phyloP scores from a whole-genome alignment of 805 yeast species.

The Suhomyces xylopsoci region DNA sequence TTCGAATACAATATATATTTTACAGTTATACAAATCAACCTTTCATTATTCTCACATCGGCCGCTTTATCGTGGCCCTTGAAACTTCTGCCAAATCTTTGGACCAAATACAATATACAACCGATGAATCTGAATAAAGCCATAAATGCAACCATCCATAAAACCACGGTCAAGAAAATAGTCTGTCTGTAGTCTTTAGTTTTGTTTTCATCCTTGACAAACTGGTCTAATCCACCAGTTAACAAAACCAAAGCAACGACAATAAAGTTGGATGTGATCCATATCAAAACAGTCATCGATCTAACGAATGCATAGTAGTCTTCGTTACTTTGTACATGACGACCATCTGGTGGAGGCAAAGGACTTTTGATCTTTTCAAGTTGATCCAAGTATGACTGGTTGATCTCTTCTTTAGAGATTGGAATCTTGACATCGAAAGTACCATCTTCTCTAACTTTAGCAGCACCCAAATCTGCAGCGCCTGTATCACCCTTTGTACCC shows the following conservation, averaged over 20 bases:
- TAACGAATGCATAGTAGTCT: slow-evolving; percentile 44
- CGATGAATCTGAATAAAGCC: slow-evolving; percentile 55
- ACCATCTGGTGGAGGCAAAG: slow-evolving; percentile 32
- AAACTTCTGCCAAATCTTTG: slow-evolving; percentile 30
- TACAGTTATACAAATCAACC: neutral
- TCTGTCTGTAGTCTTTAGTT: slow-evolving; percentile 23
- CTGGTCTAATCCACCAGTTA: slow-evolving; percentile 45
- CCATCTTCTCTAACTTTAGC: slow-evolving; percentile 55
- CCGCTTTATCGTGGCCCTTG: slow-evolving; percentile 12
- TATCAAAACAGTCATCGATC: slow-evolving; percentile 45
- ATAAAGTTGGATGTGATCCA: slow-evolving; percentile 46
- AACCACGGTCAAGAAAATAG: slow-evolving; percentile 48
- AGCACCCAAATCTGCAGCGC: slow-evolving; percentile 54
- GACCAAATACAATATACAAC: slow-evolving; percentile 48
- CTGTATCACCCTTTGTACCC: slow-evolving; percentile 72
- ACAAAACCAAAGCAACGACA: slow-evolving; percentile 39
- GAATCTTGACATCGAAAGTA: slow-evolving; percentile 53
- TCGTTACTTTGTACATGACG: slow-evolving; percentile 32
- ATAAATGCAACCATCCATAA: slow-evolving; percentile 62
- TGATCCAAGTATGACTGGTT: slow-evolving; percentile 52
- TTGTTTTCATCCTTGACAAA: slow-evolving; percentile 21
- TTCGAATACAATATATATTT: neutral
- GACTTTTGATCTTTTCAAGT: slow-evolving; percentile 49
- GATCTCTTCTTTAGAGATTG: slow-evolving; percentile 47
- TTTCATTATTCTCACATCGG: neutral